These are phyloP conservation scores for Oryza meyeriana DNA, from an alignment of 176 grass and related monocot genomes.

Conservation along the genomic window DNA sequence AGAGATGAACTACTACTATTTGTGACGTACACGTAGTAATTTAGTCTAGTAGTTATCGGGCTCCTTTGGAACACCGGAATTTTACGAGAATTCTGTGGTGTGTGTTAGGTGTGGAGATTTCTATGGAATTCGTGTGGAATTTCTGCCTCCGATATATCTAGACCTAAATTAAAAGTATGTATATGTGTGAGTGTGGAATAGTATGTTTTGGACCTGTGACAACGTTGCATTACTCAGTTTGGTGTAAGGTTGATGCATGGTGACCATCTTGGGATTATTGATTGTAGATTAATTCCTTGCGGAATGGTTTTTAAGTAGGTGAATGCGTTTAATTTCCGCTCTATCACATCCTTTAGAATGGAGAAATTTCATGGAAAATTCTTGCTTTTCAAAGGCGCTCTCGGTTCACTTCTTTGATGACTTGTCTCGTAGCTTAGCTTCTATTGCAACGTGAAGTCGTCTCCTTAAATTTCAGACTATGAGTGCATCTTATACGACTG, in stretches of 20 bases:
- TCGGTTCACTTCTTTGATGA: no score
- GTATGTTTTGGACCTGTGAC: neutral
- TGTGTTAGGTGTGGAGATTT: neutral
- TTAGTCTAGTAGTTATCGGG: neutral
- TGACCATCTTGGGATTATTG: neutral
- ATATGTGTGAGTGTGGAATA: neutral
- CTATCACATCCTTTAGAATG: no score
- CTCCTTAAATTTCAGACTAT: neutral
- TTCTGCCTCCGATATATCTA: neutral
- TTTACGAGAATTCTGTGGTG: neutral
- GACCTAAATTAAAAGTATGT: neutral
- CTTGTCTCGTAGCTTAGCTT: no score
- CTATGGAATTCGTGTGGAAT: neutral
- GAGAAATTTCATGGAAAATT: no score
- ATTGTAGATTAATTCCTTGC: neutral
- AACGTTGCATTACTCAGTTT: neutral
- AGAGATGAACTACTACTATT: neutral
- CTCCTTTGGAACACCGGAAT: neutral
- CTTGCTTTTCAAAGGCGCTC: no score
- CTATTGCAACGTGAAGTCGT: no score
- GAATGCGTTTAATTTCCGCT: no score
- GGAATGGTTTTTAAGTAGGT: neutral
- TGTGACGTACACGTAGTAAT: neutral
- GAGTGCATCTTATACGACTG: neutral
- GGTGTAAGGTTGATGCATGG: neutral